Percentiles rank a stretch among this genome's conserved stretches.
Conservation (phyloP, 225 moss, liverwort and hornwort species). For the Anthoceros angustus region DNA sequence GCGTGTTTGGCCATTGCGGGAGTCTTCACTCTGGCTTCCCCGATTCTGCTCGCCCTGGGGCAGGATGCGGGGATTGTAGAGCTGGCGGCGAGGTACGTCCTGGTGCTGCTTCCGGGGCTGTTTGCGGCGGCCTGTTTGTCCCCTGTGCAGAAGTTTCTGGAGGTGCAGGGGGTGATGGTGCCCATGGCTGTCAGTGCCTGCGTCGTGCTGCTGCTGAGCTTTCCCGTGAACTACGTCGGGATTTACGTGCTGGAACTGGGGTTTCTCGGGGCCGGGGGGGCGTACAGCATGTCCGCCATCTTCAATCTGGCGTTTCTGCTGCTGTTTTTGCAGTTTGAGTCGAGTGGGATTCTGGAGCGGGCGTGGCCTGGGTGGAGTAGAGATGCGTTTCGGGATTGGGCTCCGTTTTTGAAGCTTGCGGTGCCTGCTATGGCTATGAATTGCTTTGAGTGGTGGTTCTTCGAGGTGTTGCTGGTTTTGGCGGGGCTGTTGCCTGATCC, state of each 20-base stretch:
- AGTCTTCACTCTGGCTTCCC: slow-evolving; percentile 17
- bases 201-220: slow-evolving; percentile 17
- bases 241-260: slow-evolving; percentile 20
- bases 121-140: slow-evolving; percentile 24
- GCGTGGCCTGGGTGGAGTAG: slow-evolving; percentile 33
- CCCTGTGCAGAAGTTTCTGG: slow-evolving; percentile 32
- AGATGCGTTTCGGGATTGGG: slow-evolving; percentile 18
- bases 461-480: slow-evolving; percentile 30
- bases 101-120: slow-evolving; percentile 28
- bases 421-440: slow-evolving; percentile 34
- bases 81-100: slow-evolving; percentile 21
- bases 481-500: slow-evolving; percentile 32
- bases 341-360: slow-evolving; percentile 23
- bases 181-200: slow-evolving; percentile 21
- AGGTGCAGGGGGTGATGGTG: slow-evolving; percentile 29
- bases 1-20: slow-evolving; percentile 21
- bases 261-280: slow-evolving; percentile 23
- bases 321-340: slow-evolving; percentile 27
- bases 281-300: slow-evolving; percentile 23
- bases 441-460: slow-evolving; percentile 35
- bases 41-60: slow-evolving; percentile 23
- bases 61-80: slow-evolving; percentile 27
- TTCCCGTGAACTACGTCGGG: slow-evolving; percentile 25
- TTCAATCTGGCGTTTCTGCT: slow-evolving; percentile 18
- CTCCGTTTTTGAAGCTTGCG: slow-evolving; percentile 25